These are phyloP conservation scores for Arctostaphylos glauca DNA, from an alignment of 148 eudicot species.

Conservation along the genomic window DNA sequence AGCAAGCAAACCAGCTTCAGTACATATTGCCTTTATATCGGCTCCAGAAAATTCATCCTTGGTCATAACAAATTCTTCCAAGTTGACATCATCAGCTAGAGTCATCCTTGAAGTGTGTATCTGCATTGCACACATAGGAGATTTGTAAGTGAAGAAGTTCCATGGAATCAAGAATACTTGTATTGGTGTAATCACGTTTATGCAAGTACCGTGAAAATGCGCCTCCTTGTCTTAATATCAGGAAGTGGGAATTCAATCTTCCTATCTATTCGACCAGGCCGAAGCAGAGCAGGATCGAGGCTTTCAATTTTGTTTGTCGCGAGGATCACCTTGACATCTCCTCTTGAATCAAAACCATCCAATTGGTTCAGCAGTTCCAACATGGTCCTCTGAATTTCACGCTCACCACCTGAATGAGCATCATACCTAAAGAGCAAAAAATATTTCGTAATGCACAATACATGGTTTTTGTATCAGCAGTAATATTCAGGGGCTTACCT, in stretches of 20 bases:
- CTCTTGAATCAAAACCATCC: slow-evolving; percentile 96
- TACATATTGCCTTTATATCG: slow-evolving; percentile 97
- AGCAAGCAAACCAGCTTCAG: slow-evolving; percentile 97
- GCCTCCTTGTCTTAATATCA: slow-evolving; percentile 92
- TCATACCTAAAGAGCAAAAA: slow-evolving; percentile 61
- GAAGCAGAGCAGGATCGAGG: slow-evolving; percentile 93
- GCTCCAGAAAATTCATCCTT: slow-evolving; percentile 99
- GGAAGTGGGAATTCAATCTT: slow-evolving; percentile 98
- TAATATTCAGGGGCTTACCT: slow-evolving; percentile 39
- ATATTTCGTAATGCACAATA: neutral
- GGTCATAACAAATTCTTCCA: slow-evolving; percentile 98
- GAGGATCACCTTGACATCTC: slow-evolving; percentile 94
- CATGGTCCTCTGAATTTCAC: slow-evolving; percentile 99
- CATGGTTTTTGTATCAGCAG: neutral
- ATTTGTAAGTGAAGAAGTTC: neutral
- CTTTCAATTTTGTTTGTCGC: slow-evolving; percentile 92
- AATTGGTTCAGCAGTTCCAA: slow-evolving; percentile 90
- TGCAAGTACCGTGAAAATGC: slow-evolving; percentile 68
- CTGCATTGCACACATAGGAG: slow-evolving; percentile 29
- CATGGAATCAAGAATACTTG: neutral
- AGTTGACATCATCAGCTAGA: slow-evolving; percentile 90
- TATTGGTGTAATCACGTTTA: neutral
- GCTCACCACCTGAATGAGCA: slow-evolving; percentile 98
- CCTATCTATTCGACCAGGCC: slow-evolving; percentile 95
- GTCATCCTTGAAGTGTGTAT: slow-evolving; percentile 97